Conservation (phyloP, 352 stramenopile species). For the Pythium pyrilobum region DNA sequence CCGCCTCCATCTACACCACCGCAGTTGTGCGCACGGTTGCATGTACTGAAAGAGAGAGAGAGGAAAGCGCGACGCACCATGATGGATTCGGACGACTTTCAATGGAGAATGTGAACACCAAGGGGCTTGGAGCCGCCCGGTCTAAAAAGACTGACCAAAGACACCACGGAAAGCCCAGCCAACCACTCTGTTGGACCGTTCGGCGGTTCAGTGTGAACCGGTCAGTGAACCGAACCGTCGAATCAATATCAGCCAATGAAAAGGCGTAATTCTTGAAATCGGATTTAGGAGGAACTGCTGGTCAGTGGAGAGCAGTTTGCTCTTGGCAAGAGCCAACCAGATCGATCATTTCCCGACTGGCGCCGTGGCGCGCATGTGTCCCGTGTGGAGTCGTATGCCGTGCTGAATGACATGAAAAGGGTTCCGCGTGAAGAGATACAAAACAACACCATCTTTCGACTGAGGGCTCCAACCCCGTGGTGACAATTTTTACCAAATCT, state of each 20-base stretch:
- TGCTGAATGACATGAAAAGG: background rate
- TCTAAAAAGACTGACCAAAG: background rate
- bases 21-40: too few relatives aligned
- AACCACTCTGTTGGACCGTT: constrained; percentile 19
- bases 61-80: constrained; percentile 46
- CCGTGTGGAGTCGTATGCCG: too few relatives aligned
- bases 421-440: constrained; percentile 29
- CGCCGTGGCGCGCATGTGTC: background rate
- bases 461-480: constrained; percentile 33
- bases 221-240: background rate
- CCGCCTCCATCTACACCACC: too few relatives aligned
- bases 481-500: constrained; percentile 30
- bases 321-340: background rate
- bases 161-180: constrained; percentile 2
- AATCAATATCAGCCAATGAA: constrained; percentile 14
- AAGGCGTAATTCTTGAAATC: background rate
- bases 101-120: constrained; percentile 57
- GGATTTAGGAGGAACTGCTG: constrained; percentile 3
- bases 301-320: background rate
- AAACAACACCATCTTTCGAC: constrained; percentile 45
- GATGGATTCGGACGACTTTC: constrained; percentile 84
- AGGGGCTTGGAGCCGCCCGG: background rate
- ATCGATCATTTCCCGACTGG: background rate
- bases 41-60: too few relatives aligned
- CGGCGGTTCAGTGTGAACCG: constrained; percentile 1